Conservation (phyloP, 805 yeast genomes). For the Candida pini region DNA sequence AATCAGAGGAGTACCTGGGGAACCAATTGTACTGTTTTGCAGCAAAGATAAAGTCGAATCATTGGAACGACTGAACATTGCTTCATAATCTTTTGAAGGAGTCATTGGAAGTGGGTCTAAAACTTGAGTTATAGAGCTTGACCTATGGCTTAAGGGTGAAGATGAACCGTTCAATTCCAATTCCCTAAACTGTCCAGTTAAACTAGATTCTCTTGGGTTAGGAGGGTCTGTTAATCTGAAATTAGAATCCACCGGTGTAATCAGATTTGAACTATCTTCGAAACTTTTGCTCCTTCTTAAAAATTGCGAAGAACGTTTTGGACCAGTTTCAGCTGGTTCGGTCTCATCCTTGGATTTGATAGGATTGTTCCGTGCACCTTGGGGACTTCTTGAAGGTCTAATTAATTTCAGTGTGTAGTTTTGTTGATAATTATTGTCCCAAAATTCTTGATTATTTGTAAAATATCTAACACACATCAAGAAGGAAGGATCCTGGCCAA, state of each 20-base stretch:
- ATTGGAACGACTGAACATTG: constrained; percentile 8
- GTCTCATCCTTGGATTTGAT: background rate
- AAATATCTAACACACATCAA: constrained; percentile 53
- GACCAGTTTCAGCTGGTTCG: constrained; percentile 2
- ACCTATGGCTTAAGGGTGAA: background rate
- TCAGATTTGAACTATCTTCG: constrained; percentile 6
- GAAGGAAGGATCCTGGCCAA: constrained; percentile 16
- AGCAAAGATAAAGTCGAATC: constrained; percentile 4
- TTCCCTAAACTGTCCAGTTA: background rate
- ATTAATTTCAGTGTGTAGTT: constrained; percentile 51
- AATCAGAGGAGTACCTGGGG: constrained; percentile 21
- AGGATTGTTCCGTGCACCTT: background rate
- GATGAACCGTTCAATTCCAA: background rate
- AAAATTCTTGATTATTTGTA: constrained; percentile 45
- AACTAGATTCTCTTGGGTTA: background rate
- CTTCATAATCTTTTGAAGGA: constrained; percentile 16
- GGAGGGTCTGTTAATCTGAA: constrained; percentile 7
- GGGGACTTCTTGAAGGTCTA: constrained; percentile 1
- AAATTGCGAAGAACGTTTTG: constrained; percentile 13
- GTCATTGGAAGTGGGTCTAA: constrained; percentile 6
- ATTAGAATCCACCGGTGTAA: too few species aligned
- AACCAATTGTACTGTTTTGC: constrained; percentile 11
- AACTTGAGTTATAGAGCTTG: background rate
- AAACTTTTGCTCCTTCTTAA: constrained; percentile 23
- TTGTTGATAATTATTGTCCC: constrained; percentile 68